Percentiles rank a stretch among this genome's conserved stretches.
Conservation (phyloP, 2,329 filamentous ascomycete species). For the Trichophyton benhamiae region DNA sequence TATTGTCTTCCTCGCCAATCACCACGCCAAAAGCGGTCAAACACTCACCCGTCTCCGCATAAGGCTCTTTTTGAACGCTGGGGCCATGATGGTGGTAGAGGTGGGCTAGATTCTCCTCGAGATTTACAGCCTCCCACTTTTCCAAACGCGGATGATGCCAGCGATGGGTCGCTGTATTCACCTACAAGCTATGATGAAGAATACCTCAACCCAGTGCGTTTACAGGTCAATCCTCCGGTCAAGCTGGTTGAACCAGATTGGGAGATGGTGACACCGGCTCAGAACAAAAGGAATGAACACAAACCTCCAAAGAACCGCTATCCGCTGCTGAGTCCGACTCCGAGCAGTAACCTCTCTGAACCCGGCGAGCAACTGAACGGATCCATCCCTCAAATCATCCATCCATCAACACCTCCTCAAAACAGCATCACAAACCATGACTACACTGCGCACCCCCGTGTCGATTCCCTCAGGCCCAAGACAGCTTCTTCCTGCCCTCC, state of each 20-base stretch:
- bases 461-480: neutral
- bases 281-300: neutral
- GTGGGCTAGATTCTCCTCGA: neutral
- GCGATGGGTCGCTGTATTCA: neutral
- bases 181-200: neutral
- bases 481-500: neutral
- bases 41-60: constrained; percentile 12
- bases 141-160: neutral
- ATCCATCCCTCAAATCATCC: neutral
- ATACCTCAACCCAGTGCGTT: constrained; percentile 2
- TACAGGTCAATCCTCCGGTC: constrained; percentile 8
- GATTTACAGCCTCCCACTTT: neutral
- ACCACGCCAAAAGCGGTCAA: constrained; percentile 17
- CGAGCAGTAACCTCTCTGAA: neutral
- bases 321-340: neutral
- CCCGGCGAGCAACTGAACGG: neutral
- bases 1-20: constrained; percentile 15
- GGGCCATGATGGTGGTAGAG: neutral
- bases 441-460: neutral
- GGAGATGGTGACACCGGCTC: constrained; percentile 14
- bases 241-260: constrained; percentile 8
- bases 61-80: neutral
- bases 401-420: neutral
- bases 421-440: neutral
- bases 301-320: neutral